A percentile compares a stretch with the other conserved stretches of the same genome.
These are phyloP conservation scores for Solanum pennellii DNA, from an alignment of 257 asterid species.

Conservation along the genomic window DNA sequence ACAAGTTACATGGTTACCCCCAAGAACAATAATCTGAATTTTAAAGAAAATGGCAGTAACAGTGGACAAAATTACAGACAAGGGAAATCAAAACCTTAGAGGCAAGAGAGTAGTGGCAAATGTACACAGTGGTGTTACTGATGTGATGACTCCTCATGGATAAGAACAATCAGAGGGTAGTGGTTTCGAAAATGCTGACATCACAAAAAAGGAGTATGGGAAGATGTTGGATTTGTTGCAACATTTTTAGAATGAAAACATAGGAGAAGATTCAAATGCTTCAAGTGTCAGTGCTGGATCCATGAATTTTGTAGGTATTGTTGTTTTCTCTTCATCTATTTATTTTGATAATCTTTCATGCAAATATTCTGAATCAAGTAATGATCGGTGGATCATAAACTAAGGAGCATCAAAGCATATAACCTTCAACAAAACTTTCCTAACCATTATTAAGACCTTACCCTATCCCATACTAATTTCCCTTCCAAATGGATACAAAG, in stretches of 20 bases:
- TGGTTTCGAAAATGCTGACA: neutral
- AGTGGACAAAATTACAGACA: too few relatives aligned
- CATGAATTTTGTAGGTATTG: neutral
- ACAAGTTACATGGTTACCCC: too few relatives aligned
- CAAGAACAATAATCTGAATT: neutral
- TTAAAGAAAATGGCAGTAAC: too few relatives aligned
- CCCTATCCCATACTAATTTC: too few relatives aligned
- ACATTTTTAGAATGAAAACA: neutral
- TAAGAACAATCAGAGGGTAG: too few relatives aligned
- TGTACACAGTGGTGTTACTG: too few relatives aligned
- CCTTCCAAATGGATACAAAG: too few relatives aligned
- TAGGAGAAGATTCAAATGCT: neutral
- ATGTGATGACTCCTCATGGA: too few relatives aligned
- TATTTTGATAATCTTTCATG: neutral
- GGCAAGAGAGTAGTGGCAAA: neutral
- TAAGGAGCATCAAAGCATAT: too few relatives aligned
- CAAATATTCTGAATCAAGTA: neutral
- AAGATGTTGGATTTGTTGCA: neutral
- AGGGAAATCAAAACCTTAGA: too few relatives aligned
- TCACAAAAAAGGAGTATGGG: neutral
- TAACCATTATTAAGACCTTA: too few relatives aligned
- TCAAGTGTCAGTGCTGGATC: neutral
- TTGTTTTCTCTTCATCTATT: neutral
- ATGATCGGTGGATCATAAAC: neutral
- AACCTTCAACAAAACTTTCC: too few relatives aligned